Percentiles rank a stretch among this genome's conserved stretches.
Evolutionary conservation across 116 monocot genomes (phyloP).

Genomic region (Thalassia testudinum): DNA sequence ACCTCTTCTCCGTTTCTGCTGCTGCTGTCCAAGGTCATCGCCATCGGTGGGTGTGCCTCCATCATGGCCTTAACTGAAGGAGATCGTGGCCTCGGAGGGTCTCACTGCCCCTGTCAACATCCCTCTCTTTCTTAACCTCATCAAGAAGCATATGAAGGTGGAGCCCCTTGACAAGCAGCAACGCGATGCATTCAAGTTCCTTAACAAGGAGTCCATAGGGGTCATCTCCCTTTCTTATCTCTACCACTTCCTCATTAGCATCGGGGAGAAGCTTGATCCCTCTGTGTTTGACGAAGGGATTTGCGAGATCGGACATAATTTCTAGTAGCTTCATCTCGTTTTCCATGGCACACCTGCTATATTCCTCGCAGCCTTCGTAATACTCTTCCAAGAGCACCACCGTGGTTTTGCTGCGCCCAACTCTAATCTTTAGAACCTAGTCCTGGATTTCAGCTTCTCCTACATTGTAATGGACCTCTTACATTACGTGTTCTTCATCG

Average conservation of each 20-base stretch:
- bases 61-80: constrained; percentile 54
- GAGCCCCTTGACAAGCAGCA: constrained; percentile 66
- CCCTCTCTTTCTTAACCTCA: constrained; percentile 53
- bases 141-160: constrained; percentile 31
- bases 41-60: constrained; percentile 67
- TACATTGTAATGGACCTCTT: too few relatives aligned
- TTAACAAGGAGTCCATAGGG: constrained; percentile 57
- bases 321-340: too few relatives aligned
- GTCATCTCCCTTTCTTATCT: constrained; percentile 44
- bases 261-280: constrained; percentile 74
- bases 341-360: too few relatives aligned
- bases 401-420: too few relatives aligned
- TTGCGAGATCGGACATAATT: constrained; percentile 58
- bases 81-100: constrained; percentile 38
- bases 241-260: constrained; percentile 54
- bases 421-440: too few relatives aligned
- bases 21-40: too few relatives aligned
- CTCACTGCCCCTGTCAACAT: constrained; percentile 58
- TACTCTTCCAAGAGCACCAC: too few relatives aligned
- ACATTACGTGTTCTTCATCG: too few relatives aligned
- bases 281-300: constrained; percentile 74
- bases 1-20: too few relatives aligned
- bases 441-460: too few relatives aligned
- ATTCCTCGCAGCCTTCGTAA: too few relatives aligned
- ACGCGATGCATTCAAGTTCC: constrained; percentile 62